A percentile compares a stretch with the other conserved stretches of the same genome.
These are phyloP conservation scores for Leccinum imitatum DNA, from an alignment of 768 basidiomycete genomes.

Conservation along the genomic window DNA sequence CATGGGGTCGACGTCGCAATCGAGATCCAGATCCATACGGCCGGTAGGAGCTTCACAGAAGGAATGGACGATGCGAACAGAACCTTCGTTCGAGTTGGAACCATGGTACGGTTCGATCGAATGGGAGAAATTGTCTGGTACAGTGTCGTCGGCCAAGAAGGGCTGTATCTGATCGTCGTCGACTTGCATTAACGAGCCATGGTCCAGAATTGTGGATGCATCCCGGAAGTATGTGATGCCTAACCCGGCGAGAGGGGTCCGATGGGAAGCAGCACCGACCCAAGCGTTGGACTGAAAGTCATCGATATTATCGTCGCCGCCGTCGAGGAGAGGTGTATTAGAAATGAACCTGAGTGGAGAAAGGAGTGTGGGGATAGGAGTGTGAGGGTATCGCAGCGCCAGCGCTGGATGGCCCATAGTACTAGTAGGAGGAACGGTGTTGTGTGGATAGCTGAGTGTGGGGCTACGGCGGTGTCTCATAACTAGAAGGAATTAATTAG, in stretches of 20 bases:
- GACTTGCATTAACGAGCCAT: constrained; percentile 1
- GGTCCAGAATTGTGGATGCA: not conserved
- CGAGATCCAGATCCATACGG: constrained; percentile 4
- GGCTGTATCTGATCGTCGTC: constrained; percentile 2
- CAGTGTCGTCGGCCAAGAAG: not conserved
- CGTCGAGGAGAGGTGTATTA: constrained; percentile 2
- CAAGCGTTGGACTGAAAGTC: constrained; percentile 36
- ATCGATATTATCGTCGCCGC: constrained; percentile 5
- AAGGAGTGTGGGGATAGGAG: constrained; percentile 31
- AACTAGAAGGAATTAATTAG: constrained; percentile 4
- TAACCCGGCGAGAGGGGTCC: constrained; percentile 25
- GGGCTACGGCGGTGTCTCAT: constrained; percentile 29
- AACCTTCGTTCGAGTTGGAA: not conserved
- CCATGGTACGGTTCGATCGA: not conserved
- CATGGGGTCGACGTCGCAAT: constrained; percentile 10
- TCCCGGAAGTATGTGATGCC: constrained; percentile 23
- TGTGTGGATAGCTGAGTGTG: constrained; percentile 23
- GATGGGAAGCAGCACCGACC: constrained; percentile 7
- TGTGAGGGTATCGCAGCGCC: constrained; percentile 27
- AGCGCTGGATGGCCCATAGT: constrained; percentile 24
- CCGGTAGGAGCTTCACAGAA: not conserved
- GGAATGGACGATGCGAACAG: not conserved
- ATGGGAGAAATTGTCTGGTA: not conserved
- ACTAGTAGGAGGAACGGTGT: not conserved
- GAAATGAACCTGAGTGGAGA: constrained; percentile 19